phyloP scores from a whole-genome alignment of 176 grass and related monocot species.

The Triticum monococcum region DNA sequence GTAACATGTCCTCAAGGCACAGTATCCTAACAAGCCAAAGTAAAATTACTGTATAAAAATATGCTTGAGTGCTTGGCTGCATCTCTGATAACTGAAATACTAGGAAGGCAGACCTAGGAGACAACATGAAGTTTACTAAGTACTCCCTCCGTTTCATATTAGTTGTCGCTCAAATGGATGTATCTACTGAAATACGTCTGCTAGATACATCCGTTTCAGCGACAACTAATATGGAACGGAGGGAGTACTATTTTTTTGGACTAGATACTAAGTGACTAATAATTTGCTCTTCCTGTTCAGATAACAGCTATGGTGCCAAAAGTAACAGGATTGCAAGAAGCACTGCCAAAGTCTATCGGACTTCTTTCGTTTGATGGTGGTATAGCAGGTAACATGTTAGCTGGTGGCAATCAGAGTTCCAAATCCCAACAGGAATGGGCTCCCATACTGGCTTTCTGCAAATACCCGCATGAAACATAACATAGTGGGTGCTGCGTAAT shows the following conservation, averaged over 20 bases:
- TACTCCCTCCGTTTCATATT: too few relatives aligned
- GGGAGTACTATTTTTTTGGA: too few relatives aligned
- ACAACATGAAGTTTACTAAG: constrained; percentile 6
- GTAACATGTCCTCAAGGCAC: constrained; percentile 21
- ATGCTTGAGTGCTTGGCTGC: constrained; percentile 7
- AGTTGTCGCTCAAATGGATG: too few relatives aligned
- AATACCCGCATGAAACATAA: constrained; percentile 2
- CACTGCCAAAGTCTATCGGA: constrained; percentile 86
- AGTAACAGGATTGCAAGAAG: constrained; percentile 85
- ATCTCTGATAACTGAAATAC: constrained; percentile 4
- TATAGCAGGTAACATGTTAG: constrained; percentile 69
- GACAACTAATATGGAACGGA: too few relatives aligned
- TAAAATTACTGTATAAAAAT: background rate
- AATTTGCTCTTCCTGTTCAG: constrained; percentile 47
- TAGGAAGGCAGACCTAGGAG: background rate
- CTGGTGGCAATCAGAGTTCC: constrained; percentile 9
- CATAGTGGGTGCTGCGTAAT: background rate
- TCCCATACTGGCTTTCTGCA: constrained; percentile 4
- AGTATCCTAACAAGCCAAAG: constrained; percentile 9
- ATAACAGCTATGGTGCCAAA: constrained; percentile 88
- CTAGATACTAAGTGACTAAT: background rate
- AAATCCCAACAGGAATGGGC: background rate
- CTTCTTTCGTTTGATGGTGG: constrained; percentile 98
- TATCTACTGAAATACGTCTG: too few relatives aligned
- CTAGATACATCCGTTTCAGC: too few relatives aligned